These are phyloP conservation scores for Mikania micrantha DNA, from an alignment of 129 eudicot species.

Conservation along the genomic window DNA sequence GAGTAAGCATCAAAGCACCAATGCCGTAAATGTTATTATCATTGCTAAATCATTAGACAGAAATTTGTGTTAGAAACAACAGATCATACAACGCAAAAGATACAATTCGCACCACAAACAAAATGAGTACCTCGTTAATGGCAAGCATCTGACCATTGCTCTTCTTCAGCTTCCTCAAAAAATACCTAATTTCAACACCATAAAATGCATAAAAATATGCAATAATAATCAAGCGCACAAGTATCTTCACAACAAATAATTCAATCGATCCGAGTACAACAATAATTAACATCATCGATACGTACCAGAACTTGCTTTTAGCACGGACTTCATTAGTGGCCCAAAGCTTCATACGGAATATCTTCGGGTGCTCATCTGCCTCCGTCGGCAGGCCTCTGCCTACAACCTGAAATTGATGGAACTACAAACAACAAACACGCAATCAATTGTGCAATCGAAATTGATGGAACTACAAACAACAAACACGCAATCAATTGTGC, in stretches of 20 bases:
- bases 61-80: background rate
- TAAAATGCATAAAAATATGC: too few species aligned
- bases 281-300: too few species aligned
- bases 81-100: background rate
- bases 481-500: background rate
- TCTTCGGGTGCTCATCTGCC: constrained; percentile 14
- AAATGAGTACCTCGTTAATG: constrained; percentile 1
- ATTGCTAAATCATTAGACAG: background rate
- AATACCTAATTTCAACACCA: background rate
- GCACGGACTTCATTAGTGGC: constrained; percentile 5
- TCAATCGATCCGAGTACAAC: background rate
- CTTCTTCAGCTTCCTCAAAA: constrained; percentile 11
- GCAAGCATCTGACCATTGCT: constrained; percentile 12
- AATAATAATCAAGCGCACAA: background rate
- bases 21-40: background rate
- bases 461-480: constrained; percentile 3
- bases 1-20: background rate
- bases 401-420: constrained; percentile 11
- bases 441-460: background rate
- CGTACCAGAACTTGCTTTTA: background rate
- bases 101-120: background rate
- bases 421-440: background rate
- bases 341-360: constrained; percentile 12
- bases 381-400: constrained; percentile 11
- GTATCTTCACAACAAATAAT: background rate